A percentile compares a stretch with the other conserved stretches of the same genome.
Evolutionary conservation across 106 monocot species (phyloP).

Genomic region (Dendrobium huoshanense): DNA sequence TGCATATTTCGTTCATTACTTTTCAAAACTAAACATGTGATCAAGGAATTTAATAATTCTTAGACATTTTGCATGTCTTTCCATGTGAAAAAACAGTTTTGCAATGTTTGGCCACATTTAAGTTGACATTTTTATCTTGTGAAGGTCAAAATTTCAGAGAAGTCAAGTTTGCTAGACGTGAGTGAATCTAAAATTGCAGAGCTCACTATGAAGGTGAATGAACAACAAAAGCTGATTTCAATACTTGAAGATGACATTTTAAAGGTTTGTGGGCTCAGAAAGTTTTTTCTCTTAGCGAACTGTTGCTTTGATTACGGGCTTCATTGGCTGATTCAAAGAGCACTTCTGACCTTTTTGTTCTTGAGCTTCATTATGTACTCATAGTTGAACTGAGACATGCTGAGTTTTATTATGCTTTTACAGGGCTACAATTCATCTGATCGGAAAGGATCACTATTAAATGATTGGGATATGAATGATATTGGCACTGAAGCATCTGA

Average conservation of each 20-base stretch:
- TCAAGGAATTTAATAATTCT: background rate
- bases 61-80: background rate
- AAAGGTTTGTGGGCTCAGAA: conserved; percentile 51
- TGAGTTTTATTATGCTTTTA: conserved; percentile 8
- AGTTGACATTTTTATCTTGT: background rate
- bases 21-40: background rate
- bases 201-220: conserved; percentile 63
- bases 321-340: background rate
- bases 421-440: conserved; percentile 86
- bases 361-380: background rate
- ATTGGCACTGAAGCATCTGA: conserved; percentile 69
- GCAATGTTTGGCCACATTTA: background rate
- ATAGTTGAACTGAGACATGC: background rate
- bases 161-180: conserved; percentile 48
- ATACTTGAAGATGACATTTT: conserved; percentile 98
- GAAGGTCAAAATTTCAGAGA: conserved; percentile 92
- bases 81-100: background rate
- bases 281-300: background rate
- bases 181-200: conserved; percentile 72
- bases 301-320: background rate
- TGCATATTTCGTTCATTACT: background rate
- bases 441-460: conserved; percentile 49
- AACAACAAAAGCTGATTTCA: conserved; percentile 86
- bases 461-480: conserved; percentile 95
- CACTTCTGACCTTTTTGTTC: background rate